Evolutionary conservation across 106 monocot species (phyloP).

Genomic region (Dendrobium nobile): DNA sequence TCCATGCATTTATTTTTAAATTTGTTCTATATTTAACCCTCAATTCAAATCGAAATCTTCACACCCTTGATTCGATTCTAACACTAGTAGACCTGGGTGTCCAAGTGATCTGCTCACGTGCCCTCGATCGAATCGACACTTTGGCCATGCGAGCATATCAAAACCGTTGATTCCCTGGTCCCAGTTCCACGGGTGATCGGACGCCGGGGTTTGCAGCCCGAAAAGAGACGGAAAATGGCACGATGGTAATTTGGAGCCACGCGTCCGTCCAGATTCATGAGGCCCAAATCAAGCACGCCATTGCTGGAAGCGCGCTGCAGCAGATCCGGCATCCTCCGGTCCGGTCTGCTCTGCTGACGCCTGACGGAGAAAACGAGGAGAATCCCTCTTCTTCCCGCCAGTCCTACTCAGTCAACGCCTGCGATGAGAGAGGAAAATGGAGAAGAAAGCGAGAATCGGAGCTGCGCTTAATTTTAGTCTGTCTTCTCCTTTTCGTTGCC

Average conservation of each 20-base stretch:
- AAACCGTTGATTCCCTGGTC: background rate
- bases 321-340: conserved; percentile 3
- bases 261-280: background rate
- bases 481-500: background rate
- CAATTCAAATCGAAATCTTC: too few species aligned
- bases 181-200: too few species aligned
- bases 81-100: too few species aligned
- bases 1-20: too few species aligned
- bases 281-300: background rate
- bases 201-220: background rate
- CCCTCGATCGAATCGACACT: background rate
- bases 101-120: too few species aligned
- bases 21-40: too few species aligned
- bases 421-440: background rate
- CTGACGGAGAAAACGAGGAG: background rate
- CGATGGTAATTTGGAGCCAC: background rate
- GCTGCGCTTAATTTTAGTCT: background rate
- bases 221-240: background rate
- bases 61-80: too few species aligned
- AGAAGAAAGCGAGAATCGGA: background rate
- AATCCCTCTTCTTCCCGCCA: conserved; percentile 5
- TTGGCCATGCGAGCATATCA: background rate
- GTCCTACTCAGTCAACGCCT: conserved; percentile 1
- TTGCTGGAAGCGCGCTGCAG: background rate
- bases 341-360: background rate